These are phyloP conservation scores for Pyrus hybrid DNA, from an alignment of 331 rosid species.

Conservation along the genomic window DNA sequence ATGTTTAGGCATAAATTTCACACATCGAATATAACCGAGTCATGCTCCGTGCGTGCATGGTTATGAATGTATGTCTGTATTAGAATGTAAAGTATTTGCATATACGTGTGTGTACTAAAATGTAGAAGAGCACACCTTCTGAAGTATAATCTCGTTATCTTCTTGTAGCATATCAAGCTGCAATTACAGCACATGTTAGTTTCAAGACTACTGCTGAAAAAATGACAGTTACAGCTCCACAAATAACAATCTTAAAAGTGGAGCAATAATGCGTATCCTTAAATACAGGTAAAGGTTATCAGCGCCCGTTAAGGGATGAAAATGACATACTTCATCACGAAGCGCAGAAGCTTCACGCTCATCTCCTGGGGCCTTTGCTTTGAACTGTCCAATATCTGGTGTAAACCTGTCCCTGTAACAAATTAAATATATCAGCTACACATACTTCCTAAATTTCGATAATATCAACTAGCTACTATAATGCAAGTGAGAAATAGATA, in stretches of 20 bases:
- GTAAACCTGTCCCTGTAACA: constrained; percentile 48
- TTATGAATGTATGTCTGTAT: background rate
- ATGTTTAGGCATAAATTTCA: constrained; percentile 18
- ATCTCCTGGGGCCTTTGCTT: constrained; percentile 54
- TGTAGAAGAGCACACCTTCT: constrained; percentile 50
- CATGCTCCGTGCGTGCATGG: background rate
- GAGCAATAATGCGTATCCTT: constrained; percentile 3
- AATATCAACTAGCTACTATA: background rate
- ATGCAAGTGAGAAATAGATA: background rate
- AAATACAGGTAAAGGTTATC: constrained; percentile 1
- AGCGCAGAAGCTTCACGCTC: constrained; percentile 92
- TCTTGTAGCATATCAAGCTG: constrained; percentile 99
- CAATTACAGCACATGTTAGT: constrained; percentile 27
- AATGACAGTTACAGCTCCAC: constrained; percentile 6
- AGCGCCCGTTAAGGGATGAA: background rate
- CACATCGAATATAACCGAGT: background rate
- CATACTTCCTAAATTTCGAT: background rate
- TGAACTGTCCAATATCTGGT: constrained; percentile 45
- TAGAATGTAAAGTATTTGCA: background rate
- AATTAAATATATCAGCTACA: background rate
- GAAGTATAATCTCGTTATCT: constrained; percentile 57
- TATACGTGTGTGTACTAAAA: background rate
- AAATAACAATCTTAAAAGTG: constrained; percentile 3
- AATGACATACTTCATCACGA: constrained; percentile 76
- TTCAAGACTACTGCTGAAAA: constrained; percentile 9